Conservation (phyloP, 768 basidiomycete species). For the Boletus tomentosulus region DNA sequence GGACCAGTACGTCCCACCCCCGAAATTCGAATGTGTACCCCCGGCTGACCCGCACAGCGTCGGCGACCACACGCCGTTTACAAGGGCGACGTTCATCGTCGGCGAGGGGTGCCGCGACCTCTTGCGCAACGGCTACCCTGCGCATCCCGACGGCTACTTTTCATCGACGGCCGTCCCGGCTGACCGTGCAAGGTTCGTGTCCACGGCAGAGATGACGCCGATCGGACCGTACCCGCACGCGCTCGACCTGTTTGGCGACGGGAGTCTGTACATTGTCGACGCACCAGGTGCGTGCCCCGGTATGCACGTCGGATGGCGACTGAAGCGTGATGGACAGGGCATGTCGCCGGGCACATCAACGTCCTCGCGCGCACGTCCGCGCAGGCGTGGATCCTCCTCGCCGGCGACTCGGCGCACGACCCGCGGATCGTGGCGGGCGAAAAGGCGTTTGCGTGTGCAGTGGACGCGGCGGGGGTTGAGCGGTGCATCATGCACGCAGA, state of each 20-base stretch:
- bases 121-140: slow-evolving; percentile 41
- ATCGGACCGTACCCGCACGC: slow-evolving; percentile 50
- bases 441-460: slow-evolving; percentile 32
- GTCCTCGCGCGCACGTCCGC: slow-evolving; percentile 50
- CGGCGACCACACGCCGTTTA: slow-evolving; percentile 45
- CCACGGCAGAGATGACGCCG: slow-evolving; percentile 32
- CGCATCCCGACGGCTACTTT: slow-evolving; percentile 33
- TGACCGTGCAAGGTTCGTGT: slow-evolving; percentile 38
- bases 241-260: slow-evolving; percentile 53
- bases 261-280: slow-evolving; percentile 55
- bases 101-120: slow-evolving; percentile 37
- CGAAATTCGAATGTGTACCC: neutral
- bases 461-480: slow-evolving; percentile 22
- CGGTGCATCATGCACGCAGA: slow-evolving; percentile 41
- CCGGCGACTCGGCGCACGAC: slow-evolving; percentile 55
- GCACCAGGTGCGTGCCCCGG: slow-evolving; percentile 35
- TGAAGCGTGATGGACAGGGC: slow-evolving; percentile 26
- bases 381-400: slow-evolving; percentile 53
- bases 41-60: slow-evolving; percentile 18
- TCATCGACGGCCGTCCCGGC: slow-evolving; percentile 35
- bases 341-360: slow-evolving; percentile 53
- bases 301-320: too few relatives aligned
- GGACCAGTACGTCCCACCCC: slow-evolving; percentile 33
- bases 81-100: slow-evolving; percentile 44
- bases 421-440: slow-evolving; percentile 47